Base-by-base conservation (phyloP, 805 yeast genomes). In the Clavispora vitiphila region DNA sequence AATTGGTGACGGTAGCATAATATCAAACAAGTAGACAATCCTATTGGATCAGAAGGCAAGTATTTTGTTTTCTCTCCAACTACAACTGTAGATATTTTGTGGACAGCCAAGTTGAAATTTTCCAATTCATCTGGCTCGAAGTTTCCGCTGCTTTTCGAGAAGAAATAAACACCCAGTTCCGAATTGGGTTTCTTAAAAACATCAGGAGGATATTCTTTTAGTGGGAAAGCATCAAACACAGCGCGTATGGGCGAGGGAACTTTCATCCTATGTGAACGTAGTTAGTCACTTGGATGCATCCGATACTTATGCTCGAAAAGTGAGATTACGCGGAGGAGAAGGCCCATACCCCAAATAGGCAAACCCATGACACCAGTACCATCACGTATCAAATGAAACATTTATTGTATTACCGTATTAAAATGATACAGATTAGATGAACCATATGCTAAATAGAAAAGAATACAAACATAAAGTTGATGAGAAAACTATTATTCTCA, bases 1-100 rank as follows among this genome's bases (percentile, higher is more conserved):
- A 75, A 54, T 1, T 51, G 46, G 43, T 76, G 72, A 47, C 73
- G 76, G 30, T 63, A 47, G 27, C 78, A 70, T 26, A 81, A 55
- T 0, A 74, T 53, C 19, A 81, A 57, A 36, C 76, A 65, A 10
- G 71, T 62, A 15, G 67, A 64, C 8, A 80, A 57, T 37, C 85
- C 76, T 11, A 72, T 54, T 0, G 88, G 88, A 50, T 83, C 89
- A 0, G 77, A 67, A 1, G 86, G 80, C 1, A 76, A 50, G 14
- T 59, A 52, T 26, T 59, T 57, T 11, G 19, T 30, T 7, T 18
- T n/a, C 4, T 30, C 36, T 5, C 61, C 63, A 2, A 47, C 8
- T 7, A 61, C 55, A 16, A 51, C 35, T 3, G 14, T 32, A 30
- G 37, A 36, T 16, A 76, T 64, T 49, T 73, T 74, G 53, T 77